phyloP scores from a whole-genome alignment of 129 eudicot genomes.

The Solidago caesia region DNA sequence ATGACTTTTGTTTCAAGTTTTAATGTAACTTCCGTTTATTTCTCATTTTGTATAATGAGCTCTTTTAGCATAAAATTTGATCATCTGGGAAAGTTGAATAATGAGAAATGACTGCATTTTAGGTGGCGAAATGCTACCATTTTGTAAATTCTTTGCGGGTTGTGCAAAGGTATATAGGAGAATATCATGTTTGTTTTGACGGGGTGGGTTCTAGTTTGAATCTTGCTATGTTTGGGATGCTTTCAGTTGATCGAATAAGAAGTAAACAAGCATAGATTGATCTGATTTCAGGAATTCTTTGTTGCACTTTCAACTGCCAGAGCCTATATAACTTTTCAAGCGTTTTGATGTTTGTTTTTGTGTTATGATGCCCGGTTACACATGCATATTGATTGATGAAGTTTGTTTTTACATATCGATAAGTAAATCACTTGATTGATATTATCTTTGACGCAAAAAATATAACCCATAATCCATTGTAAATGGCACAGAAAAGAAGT shows the following conservation, averaged over 20 bases:
- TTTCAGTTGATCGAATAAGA: no score
- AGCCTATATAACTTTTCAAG: no score
- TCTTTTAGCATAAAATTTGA: constrained; percentile 17
- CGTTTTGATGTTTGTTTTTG: background rate
- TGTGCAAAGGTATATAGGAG: constrained; percentile 22
- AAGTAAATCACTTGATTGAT: background rate
- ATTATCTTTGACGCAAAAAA: background rate
- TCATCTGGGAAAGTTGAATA: constrained; percentile 25
- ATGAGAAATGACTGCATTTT: constrained; percentile 17
- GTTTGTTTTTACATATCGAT: background rate
- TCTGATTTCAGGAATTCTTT: no score
- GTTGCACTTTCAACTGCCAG: no score
- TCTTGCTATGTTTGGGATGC: no score
- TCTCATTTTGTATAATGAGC: constrained; percentile 23
- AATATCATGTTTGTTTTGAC: constrained; percentile 9
- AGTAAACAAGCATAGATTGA: no score
- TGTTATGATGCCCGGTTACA: background rate
- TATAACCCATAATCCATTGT: background rate
- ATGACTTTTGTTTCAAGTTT: background rate
- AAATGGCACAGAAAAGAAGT: no score
- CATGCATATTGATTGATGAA: background rate
- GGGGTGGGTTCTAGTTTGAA: background rate
- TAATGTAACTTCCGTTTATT: background rate
- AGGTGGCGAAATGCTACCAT: constrained; percentile 16
- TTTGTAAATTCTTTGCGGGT: constrained; percentile 32